phyloP scores from a whole-genome alignment of 108 stramenopile species.

The Nitzschia putrida region DNA sequence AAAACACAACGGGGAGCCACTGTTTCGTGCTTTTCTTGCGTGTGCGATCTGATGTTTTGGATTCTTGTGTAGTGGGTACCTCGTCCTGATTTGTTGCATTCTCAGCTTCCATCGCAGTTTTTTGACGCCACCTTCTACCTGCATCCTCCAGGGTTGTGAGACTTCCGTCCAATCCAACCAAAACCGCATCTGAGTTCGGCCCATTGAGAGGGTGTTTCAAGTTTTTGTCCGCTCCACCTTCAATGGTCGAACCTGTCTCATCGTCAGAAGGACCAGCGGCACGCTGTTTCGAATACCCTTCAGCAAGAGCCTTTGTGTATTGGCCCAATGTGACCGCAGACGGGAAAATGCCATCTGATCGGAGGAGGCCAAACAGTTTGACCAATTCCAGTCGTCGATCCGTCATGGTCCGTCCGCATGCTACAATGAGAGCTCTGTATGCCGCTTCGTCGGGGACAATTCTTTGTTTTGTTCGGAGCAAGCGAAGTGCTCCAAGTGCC shows the following conservation, averaged over 20 bases:
- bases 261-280: slow-evolving; percentile 34
- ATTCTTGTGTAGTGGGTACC: background rate
- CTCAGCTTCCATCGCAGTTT: slow-evolving; percentile 10
- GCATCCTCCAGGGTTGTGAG: slow-evolving; percentile 59
- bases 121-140: slow-evolving; percentile 71
- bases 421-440: slow-evolving; percentile 80
- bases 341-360: slow-evolving; percentile 82
- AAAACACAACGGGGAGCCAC: slow-evolving; percentile 72
- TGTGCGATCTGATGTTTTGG: background rate
- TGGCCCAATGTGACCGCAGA: slow-evolving; percentile 86
- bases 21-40: slow-evolving; percentile 19
- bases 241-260: slow-evolving; percentile 17
- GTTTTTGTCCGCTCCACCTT: slow-evolving; percentile 1
- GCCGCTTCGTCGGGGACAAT: slow-evolving; percentile 87
- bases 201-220: background rate
- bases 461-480: slow-evolving; percentile 66
- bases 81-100: slow-evolving; percentile 8
- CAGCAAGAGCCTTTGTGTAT: slow-evolving; percentile 84
- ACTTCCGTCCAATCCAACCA: slow-evolving; percentile 61
- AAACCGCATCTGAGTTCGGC: slow-evolving; percentile 8
- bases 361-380: slow-evolving; percentile 75
- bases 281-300: slow-evolving; percentile 76
- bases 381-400: slow-evolving; percentile 78
- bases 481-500: slow-evolving; percentile 79
- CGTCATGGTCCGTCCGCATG: slow-evolving; percentile 72